Conservation (phyloP, 495 filamentous ascomycete genomes). For the Trichoderma gamsii region DNA sequence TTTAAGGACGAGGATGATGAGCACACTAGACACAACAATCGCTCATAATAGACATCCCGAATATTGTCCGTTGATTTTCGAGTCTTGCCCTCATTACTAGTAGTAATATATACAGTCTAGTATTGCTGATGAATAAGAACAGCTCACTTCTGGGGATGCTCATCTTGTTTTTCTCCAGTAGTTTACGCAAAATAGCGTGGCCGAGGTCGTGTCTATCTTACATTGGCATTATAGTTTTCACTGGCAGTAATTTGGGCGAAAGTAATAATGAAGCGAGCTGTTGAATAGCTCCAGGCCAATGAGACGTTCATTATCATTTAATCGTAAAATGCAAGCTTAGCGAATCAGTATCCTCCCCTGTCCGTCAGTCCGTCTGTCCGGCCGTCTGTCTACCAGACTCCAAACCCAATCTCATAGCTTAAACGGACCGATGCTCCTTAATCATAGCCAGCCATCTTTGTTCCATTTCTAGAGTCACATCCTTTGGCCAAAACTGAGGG, state of each 20-base stretch:
- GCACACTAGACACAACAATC: not conserved
- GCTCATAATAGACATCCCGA: not conserved
- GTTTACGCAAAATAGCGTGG: too few species aligned
- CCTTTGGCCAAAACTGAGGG: slow-evolving; percentile 21
- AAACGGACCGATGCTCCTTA: slow-evolving; percentile 20
- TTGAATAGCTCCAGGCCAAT: too few species aligned
- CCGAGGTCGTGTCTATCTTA: too few species aligned
- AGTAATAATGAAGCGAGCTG: not conserved
- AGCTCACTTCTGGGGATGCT: too few species aligned
- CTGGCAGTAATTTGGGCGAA: not conserved
- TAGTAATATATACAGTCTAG: too few species aligned
- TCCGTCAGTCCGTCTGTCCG: not conserved
- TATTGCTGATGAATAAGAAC: too few species aligned
- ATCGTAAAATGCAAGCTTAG: not conserved
- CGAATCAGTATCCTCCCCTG: not conserved
- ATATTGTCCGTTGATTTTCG: too few species aligned
- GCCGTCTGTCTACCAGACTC: too few species aligned
- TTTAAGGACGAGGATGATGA: too few species aligned
- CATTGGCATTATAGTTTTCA: too few species aligned
- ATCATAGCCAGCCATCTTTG: slow-evolving; percentile 28
- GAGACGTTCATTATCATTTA: too few species aligned
- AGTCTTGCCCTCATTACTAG: not conserved
- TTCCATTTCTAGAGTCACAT: slow-evolving; percentile 30
- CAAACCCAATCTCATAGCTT: not conserved
- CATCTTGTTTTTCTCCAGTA: too few species aligned